Percentiles rank a stretch among this genome's conserved stretches.
Conservation (phyloP, 176 grass and related monocot species). For the Miscanthus lutarioriparius region DNA sequence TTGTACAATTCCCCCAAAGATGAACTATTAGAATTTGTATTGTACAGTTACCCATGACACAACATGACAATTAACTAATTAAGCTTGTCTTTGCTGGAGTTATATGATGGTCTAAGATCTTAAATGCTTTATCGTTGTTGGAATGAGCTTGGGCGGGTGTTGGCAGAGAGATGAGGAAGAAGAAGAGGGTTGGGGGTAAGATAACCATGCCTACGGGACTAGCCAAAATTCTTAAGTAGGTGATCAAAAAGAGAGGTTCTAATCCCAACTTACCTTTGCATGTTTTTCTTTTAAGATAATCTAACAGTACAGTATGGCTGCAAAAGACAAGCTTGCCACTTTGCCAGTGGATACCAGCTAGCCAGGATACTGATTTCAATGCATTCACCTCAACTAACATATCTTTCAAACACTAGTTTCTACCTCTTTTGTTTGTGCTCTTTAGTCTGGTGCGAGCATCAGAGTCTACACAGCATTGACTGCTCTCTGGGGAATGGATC, state of each 20-base stretch:
- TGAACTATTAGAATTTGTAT: not conserved
- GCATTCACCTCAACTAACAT: not conserved
- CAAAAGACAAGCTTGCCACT: not conserved
- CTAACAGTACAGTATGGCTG: not conserved
- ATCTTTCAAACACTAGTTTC: not conserved
- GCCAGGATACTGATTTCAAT: not conserved
- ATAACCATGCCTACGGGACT: too few species aligned
- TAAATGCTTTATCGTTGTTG: not conserved
- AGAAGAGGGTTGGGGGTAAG: too few species aligned
- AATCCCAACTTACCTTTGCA: not conserved
- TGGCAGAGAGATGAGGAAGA: not conserved
- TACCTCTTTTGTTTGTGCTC: not conserved
- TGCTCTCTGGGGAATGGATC: constrained; percentile 11
- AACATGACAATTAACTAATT: too few species aligned
- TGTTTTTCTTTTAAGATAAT: not conserved
- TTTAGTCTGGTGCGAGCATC: not conserved
- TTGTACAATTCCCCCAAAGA: not conserved
- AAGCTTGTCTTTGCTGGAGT: not conserved
- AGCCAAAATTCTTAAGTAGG: not conserved
- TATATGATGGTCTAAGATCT: not conserved
- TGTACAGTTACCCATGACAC: not conserved
- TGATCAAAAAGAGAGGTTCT: not conserved
- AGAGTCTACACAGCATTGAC: not conserved
- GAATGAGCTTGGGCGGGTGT: not conserved
- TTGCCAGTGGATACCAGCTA: not conserved